Evolutionary conservation across 805 yeast genomes (phyloP).

Genomic region (Alloascoidea hylecoeti): DNA sequence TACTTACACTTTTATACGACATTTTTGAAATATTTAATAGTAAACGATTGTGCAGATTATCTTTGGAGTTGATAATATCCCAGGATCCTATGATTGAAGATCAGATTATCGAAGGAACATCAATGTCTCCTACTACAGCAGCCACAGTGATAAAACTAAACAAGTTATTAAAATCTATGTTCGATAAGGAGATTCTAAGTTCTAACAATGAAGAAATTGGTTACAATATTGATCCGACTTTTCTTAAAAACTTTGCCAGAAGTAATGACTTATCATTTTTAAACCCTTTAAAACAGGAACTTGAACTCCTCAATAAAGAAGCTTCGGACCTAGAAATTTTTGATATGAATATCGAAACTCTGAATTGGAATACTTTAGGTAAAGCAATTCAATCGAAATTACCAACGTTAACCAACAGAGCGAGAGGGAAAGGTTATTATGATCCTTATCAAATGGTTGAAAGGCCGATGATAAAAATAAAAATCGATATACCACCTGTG

Average conservation of each 20-base stretch:
- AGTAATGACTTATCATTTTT: slow-evolving; percentile 16
- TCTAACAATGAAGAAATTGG: not conserved
- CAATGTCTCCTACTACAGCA: slow-evolving; percentile 1
- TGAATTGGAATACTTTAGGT: slow-evolving; percentile 9
- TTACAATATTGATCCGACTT: too few relatives aligned
- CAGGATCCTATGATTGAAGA: slow-evolving; percentile 1
- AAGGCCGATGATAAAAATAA: slow-evolving; percentile 6
- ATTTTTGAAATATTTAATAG: slow-evolving; percentile 35
- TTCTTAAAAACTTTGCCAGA: not conserved
- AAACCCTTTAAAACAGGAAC: slow-evolving; percentile 18
- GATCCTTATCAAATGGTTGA: slow-evolving; percentile 5
- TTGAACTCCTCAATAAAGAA: slow-evolving; percentile 14
- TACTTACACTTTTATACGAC: slow-evolving; percentile 34
- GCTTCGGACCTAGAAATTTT: slow-evolving; percentile 9
- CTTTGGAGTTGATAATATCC: slow-evolving; percentile 33
- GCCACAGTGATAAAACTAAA: not conserved
- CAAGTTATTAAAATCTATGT: not conserved
- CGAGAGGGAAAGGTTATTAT: slow-evolving; percentile 1
- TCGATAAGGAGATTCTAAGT: not conserved
- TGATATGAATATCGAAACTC: slow-evolving; percentile 6
- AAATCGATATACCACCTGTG: slow-evolving; percentile 2
- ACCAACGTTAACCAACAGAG: slow-evolving; percentile 12
- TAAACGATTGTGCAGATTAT: slow-evolving; percentile 33
- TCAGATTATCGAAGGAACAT: not conserved
- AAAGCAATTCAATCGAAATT: slow-evolving; percentile 13